These are phyloP conservation scores for Xylariales sp. DNA, from an alignment of 2,329 filamentous ascomycete genomes.

Conservation along the genomic window DNA sequence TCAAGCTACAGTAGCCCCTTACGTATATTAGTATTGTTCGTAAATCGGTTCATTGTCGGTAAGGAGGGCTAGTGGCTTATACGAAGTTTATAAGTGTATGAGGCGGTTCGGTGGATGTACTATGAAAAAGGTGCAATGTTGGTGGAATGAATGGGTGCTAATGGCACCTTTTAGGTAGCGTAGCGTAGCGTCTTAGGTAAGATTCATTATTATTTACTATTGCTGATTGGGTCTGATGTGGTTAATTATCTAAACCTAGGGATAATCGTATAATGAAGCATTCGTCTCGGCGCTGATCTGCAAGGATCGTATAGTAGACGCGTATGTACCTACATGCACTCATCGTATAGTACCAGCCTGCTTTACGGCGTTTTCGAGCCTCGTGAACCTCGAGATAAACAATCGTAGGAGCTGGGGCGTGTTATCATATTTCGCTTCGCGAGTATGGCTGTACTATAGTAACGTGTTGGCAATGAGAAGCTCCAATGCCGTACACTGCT, in stretches of 20 bases:
- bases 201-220: background rate
- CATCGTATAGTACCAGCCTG: slow-evolving; percentile 23
- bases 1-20: background rate
- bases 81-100: no score
- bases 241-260: background rate
- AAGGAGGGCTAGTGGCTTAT: no score
- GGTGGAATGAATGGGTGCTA: background rate
- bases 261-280: slow-evolving; percentile 8
- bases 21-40: slow-evolving; percentile 8
- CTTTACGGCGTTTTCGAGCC: slow-evolving; percentile 4
- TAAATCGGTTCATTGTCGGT: slow-evolving; percentile 1
- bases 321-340: slow-evolving; percentile 18
- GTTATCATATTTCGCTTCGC: background rate
- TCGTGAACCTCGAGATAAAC: background rate
- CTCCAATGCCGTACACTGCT: background rate
- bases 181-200: background rate
- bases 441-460: slow-evolving; percentile 11
- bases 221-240: background rate
- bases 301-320: slow-evolving; percentile 17
- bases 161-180: background rate
- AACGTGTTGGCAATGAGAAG: slow-evolving; percentile 1
- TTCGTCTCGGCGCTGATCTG: slow-evolving; percentile 14
- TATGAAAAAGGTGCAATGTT: background rate
- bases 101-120: background rate
- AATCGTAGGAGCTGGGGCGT: background rate